phyloP scores from a whole-genome alignment of 306 rosid genomes.

The Potentilla sterilis region DNA sequence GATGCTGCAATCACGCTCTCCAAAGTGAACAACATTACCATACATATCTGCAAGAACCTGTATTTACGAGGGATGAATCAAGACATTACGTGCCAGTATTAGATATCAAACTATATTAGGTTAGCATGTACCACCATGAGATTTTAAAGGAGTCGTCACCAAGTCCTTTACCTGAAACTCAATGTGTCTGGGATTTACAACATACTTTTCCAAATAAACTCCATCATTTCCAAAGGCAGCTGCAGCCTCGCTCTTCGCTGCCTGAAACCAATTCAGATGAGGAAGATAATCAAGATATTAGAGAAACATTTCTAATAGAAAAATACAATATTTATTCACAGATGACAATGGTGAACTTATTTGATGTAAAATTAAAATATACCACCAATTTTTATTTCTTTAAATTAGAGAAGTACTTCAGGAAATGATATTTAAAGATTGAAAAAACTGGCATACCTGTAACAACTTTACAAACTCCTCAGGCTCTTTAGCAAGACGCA shows the following conservation, averaged over 20 bases:
- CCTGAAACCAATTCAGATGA: conserved; percentile 56
- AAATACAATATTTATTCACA: background rate
- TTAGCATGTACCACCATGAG: background rate
- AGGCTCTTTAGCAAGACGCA: conserved; percentile 98
- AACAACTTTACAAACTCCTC: conserved; percentile 94
- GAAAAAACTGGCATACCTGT: conserved; percentile 47
- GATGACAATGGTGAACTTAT: conserved; percentile 4
- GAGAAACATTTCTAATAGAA: background rate
- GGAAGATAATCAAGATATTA: background rate
- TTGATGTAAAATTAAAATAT: background rate
- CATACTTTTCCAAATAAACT: conserved; percentile 93
- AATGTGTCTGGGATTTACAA: conserved; percentile 96
- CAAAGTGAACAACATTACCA: conserved; percentile 96
- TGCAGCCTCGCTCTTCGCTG: conserved; percentile 98
- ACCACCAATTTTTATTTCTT: background rate
- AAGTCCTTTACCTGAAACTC: conserved; percentile 79
- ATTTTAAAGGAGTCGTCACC: background rate
- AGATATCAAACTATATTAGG: background rate
- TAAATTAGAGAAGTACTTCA: background rate
- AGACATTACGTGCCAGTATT: background rate
- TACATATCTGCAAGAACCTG: conserved; percentile 95
- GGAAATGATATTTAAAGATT: background rate
- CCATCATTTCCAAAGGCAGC: conserved; percentile 99
- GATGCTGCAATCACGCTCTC: conserved; percentile 99
- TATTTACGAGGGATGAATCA: conserved; percentile 19